phyloP scores from a whole-genome alignment of 2,329 filamentous ascomycete species.

The Rugonectria rugulosa region DNA sequence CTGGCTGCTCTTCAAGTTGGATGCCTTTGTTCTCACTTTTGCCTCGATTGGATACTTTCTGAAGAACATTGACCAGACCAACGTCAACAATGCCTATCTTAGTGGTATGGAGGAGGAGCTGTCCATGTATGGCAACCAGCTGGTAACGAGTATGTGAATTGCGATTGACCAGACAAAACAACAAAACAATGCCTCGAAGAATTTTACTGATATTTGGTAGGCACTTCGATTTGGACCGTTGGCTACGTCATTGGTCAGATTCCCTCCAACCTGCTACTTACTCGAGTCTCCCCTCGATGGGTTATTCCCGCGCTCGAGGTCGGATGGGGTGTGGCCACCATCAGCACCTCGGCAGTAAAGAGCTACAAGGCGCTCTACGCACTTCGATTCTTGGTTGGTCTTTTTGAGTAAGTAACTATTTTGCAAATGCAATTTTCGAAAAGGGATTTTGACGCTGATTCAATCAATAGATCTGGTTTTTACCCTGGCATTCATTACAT shows the following conservation, averaged over 20 bases:
- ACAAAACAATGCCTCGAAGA: no score
- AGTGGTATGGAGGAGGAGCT: constrained; percentile 36
- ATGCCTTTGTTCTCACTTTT: constrained; percentile 46
- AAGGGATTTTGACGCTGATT: constrained; percentile 3
- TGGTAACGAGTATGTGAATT: constrained; percentile 30
- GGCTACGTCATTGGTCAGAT: constrained; percentile 30
- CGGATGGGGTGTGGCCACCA: constrained; percentile 26
- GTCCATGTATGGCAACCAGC: constrained; percentile 28
- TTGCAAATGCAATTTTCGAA: background rate
- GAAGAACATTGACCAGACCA: constrained; percentile 49
- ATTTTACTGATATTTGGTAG: background rate
- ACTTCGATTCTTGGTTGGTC: constrained; percentile 23
- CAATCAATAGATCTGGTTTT: constrained; percentile 14
- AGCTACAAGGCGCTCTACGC: constrained; percentile 21
- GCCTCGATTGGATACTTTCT: constrained; percentile 45
- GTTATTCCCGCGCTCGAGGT: constrained; percentile 28
- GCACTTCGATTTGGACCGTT: constrained; percentile 26
- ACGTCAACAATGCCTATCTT: constrained; percentile 48
- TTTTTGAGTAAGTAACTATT: constrained; percentile 26
- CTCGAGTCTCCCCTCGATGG: constrained; percentile 26
- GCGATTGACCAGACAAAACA: no score
- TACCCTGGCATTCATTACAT: constrained; percentile 31
- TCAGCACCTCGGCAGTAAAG: constrained; percentile 23
- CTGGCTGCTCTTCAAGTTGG: constrained; percentile 44
- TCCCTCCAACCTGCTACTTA: constrained; percentile 24